A percentile compares a stretch with the other conserved stretches of the same genome.
Conservation (phyloP, 495 filamentous ascomycete species). For the Aspergillus ellipticus region DNA sequence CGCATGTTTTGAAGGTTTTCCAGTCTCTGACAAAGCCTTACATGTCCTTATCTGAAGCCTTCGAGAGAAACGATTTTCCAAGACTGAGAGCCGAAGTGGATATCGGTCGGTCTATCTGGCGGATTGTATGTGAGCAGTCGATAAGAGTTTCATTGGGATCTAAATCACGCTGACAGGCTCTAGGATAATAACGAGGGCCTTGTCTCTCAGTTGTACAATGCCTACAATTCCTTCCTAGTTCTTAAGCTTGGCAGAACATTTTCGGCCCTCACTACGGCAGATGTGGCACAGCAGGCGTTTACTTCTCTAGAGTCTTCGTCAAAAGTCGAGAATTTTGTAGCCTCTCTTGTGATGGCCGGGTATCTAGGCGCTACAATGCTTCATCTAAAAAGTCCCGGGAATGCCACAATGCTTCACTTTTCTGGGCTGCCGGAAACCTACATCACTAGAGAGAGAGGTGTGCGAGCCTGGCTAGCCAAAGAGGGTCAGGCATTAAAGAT, state of each 20-base stretch:
- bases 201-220: conserved; percentile 46
- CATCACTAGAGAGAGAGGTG: conserved; percentile 43
- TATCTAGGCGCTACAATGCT: conserved; percentile 48
- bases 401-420: conserved; percentile 15
- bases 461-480: conserved; percentile 30
- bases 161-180: conserved; percentile 2
- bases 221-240: conserved; percentile 45
- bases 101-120: conserved; percentile 54
- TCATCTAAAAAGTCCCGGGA: background rate
- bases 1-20: conserved; percentile 52
- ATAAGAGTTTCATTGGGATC: background rate
- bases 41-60: conserved; percentile 61
- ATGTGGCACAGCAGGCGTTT: conserved; percentile 35
- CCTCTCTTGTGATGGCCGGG: conserved; percentile 47
- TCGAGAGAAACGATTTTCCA: conserved; percentile 54
- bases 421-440: background rate
- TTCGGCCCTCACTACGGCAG: conserved; percentile 42
- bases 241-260: conserved; percentile 42
- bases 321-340: conserved; percentile 49
- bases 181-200: conserved; percentile 58
- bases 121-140: conserved; percentile 45
- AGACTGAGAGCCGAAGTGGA: conserved; percentile 58
- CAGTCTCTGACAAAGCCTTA: conserved; percentile 66
- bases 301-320: conserved; percentile 34
- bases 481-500: conserved; percentile 33